Conservation (phyloP, 2,329 filamentous ascomycete genomes). For the Eurotiales sp. region DNA sequence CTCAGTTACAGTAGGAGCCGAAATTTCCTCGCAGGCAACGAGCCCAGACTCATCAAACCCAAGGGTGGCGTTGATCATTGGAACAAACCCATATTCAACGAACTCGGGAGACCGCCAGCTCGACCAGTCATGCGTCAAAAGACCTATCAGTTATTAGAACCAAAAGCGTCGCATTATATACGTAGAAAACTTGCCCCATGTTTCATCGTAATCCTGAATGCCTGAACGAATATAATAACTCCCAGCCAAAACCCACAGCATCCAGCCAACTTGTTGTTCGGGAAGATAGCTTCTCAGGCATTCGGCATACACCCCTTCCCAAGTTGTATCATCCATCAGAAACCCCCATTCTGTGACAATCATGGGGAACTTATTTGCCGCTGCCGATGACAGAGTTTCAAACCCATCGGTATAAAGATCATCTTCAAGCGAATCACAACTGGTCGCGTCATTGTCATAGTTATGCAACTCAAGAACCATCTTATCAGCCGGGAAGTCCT, state of each 20-base stretch:
- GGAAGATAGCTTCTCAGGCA: slow-evolving; percentile 52
- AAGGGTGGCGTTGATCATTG: neutral
- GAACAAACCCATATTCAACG: slow-evolving; percentile 16
- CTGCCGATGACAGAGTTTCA: slow-evolving; percentile 28
- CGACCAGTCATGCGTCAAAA: slow-evolving; percentile 54
- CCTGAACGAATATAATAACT: slow-evolving; percentile 57
- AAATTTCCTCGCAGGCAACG: neutral
- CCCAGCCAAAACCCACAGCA: slow-evolving; percentile 57
- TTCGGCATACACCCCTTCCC: slow-evolving; percentile 48
- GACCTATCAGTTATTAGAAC: slow-evolving; percentile 30
- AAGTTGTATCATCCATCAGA: slow-evolving; percentile 46
- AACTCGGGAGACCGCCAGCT: slow-evolving; percentile 40
- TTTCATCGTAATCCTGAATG: slow-evolving; percentile 54
- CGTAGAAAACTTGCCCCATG: too few species aligned
- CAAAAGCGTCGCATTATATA: too few species aligned
- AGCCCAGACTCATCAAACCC: neutral
- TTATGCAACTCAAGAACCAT: slow-evolving; percentile 49
- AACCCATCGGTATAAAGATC: slow-evolving; percentile 39
- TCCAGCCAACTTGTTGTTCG: slow-evolving; percentile 51
- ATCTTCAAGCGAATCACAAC: slow-evolving; percentile 33
- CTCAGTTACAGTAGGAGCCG: neutral
- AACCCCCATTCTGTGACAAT: slow-evolving; percentile 48
- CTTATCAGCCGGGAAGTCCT: slow-evolving; percentile 42
- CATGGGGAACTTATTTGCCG: slow-evolving; percentile 38
- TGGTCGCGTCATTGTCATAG: slow-evolving; percentile 39